Base-by-base conservation (phyloP, 495 filamentous ascomycete genomes). In the Lophiotrema nucula region DNA sequence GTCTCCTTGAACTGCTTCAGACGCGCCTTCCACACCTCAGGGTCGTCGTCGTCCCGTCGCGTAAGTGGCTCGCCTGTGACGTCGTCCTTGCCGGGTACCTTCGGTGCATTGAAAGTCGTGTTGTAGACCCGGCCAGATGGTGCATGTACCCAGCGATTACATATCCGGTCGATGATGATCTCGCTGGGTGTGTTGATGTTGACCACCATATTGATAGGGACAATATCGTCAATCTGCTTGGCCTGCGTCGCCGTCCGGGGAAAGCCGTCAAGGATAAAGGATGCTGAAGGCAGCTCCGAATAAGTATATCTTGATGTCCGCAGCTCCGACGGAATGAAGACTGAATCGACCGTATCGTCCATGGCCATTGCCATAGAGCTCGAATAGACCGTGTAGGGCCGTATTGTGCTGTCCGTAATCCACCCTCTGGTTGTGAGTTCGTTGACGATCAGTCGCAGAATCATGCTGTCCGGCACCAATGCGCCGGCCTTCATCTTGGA, bases 231-330 rank as follows among this genome's bases (percentile, higher is more conserved):
- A 22, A 98, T 74, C 37, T 82, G 83, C 41, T 74, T 63, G 12
- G 93, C 93, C 73, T 98, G 93, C 1, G 75, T 54, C 1, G 87
- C 84, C 16, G 90, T 98, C 57, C 93, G 88, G 3, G 93, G 93
- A 73, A 97, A 98, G 19, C 93, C 93, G 69, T 98, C 93, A 44
- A 98, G 86, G 58, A 98, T 84, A 71, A 97, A 98, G 15, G 89
- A 95, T 19, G 92, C 88, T 12, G 81, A 74, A 0, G 93, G 84
- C 56, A 83, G 80, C 42, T 93, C 79, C 42, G 83, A 84, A 44
- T 71, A 71, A 2, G 48, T 45, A 67, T 71, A 75, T 19, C 66
- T 61, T 1, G 53, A 24, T 13, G 64, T 48, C 10, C 56, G 45
- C 15, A 60, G 35, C 28, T 25, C 24, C 8, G 62, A 58, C 11